Conservation (phyloP, 2,329 filamentous ascomycete species). For the Botryotinia narcissicola region DNA sequence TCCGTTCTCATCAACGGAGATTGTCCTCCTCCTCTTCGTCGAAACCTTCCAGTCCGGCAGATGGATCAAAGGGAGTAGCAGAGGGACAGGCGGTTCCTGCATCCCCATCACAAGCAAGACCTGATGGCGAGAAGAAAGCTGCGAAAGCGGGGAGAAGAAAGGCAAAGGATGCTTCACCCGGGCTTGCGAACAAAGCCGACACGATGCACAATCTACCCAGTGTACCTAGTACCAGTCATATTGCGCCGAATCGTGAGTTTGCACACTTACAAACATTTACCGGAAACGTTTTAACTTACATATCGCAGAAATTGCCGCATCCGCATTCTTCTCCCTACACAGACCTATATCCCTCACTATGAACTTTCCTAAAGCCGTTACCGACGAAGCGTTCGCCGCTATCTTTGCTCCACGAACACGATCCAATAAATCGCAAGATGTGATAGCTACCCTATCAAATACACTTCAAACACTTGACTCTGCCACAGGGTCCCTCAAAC, state of each 20-base stretch:
- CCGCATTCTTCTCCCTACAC: slow-evolving; percentile 94
- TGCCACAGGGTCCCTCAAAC: slow-evolving; percentile 46
- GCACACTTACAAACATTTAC: background rate
- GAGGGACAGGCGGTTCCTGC: slow-evolving; percentile 27
- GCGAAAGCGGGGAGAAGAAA: slow-evolving; percentile 50
- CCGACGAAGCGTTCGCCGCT: slow-evolving; percentile 73
- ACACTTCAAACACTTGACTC: slow-evolving; percentile 60
- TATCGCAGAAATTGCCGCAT: slow-evolving; percentile 73
- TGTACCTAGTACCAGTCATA: slow-evolving; percentile 72
- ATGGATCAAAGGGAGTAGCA: slow-evolving; percentile 37
- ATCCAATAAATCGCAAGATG: slow-evolving; percentile 51
- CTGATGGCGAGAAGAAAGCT: slow-evolving; percentile 44
- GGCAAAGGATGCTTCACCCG: slow-evolving; percentile 49
- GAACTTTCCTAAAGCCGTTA: slow-evolving; percentile 71
- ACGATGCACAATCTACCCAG: slow-evolving; percentile 61
- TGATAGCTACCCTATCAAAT: slow-evolving; percentile 64
- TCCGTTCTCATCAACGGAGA: slow-evolving; percentile 37
- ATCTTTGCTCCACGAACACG: slow-evolving; percentile 68
- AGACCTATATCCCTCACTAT: slow-evolving; percentile 87
- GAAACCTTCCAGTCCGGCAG: slow-evolving; percentile 41
- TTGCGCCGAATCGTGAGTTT: slow-evolving; percentile 60
- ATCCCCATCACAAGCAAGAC: slow-evolving; percentile 30
- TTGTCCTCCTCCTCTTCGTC: slow-evolving; percentile 41
- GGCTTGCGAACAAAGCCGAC: slow-evolving; percentile 42
- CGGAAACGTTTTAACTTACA: background rate